Evolutionary conservation across 179 eudicot species (phyloP), one percentile per base, ranked within the genome.

Genomic region (Vitellaria paradoxa): DNA sequence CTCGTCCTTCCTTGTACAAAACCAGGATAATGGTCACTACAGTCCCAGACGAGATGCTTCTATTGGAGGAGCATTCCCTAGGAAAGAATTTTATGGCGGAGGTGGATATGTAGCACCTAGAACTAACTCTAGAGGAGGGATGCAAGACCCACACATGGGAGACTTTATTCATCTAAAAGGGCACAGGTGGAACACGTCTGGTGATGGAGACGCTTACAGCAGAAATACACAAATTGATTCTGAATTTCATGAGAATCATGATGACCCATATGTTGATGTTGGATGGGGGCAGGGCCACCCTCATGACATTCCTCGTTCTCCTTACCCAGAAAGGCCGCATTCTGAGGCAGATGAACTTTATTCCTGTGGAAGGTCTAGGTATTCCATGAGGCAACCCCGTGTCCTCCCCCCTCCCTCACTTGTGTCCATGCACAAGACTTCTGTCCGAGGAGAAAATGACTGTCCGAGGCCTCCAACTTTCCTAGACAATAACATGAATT

Each of bases 381-480:
- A 87, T 89, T 83, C 97, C 59, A 82, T 88, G 79, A 88, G 92
- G 76, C 99, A 94, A 77, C 98, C 98, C 50, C 97, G 99, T 75
- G 99, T 94, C 42, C 92, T 92, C 12, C 99, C 99, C 49, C 99
- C 99, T 78, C 99, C 97, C 52, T 83, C 89, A 73, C 55, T 93
- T 24, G 79, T 83, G 73, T 84, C 94, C 6, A 52, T 76, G 46
- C 95, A 87, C 37, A 91, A 84, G 77, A 57, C 87, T 78, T 77
- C 88, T 20, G 82, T 82, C 72, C 83, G 93, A 78, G 85, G 82
- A 46, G 90, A 84, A 63, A 82, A 72, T 76, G 93, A 90, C 64
- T 88, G 50, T 73, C 82, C 86, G 65, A 87, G 87, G 79, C 68
- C 91, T 55, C 87, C 97, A 77, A 65, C 83, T 61, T 88, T 85